Evolutionary conservation across 139 green algal species (phyloP), one percentile per base, ranked within the genome.

Genomic region (Diplosphaera chodatii): DNA sequence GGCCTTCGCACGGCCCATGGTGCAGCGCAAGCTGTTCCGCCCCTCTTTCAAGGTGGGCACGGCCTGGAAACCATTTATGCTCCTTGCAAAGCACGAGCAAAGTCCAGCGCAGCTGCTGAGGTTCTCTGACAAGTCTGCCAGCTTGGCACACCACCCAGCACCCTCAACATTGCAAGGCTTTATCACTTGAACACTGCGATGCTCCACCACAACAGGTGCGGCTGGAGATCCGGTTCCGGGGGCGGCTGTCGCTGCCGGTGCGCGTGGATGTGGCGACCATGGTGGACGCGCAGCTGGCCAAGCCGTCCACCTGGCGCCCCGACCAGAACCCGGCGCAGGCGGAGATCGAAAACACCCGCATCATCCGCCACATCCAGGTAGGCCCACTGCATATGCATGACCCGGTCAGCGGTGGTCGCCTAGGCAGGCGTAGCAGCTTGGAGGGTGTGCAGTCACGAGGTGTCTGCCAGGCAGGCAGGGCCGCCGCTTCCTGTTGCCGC

Each of bases 21-120:
- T 74, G 6, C 74, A 79, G 68, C 65, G 37, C 27, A 79, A 79
- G 63, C 22, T 66, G 16, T 79, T 79, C 74, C 72, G 72, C 59
- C 74, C 74, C 27, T 15, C 68, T 23, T 79, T 79, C 59, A 27
- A 48, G 68, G 74, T 74, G 30, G 34, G 74, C 27, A 21, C 37
- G 13, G 0, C 13, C 37, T 21, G 10, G 37, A 48, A 48, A 13
- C 37, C 10, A 48, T 48, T 8, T 48, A 13, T 13, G 37, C 37
- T 48, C 37, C 37, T 21, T 48, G 37, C 37, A 48, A 13, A 21
- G 8, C 10, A 21, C 10, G 37, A 48, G 37, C 37, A 21, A 13
- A 8, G 37, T 13, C 10, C 37, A 48, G 13, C 37, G 8, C 37
- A 48, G 37, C 37, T n/a, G n/a, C n/a, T n/a, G n/a, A n/a, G n/a